Evolutionary conservation across 1,139 yeast genomes (phyloP).

Genomic region (Yamadazyma taylorii): DNA sequence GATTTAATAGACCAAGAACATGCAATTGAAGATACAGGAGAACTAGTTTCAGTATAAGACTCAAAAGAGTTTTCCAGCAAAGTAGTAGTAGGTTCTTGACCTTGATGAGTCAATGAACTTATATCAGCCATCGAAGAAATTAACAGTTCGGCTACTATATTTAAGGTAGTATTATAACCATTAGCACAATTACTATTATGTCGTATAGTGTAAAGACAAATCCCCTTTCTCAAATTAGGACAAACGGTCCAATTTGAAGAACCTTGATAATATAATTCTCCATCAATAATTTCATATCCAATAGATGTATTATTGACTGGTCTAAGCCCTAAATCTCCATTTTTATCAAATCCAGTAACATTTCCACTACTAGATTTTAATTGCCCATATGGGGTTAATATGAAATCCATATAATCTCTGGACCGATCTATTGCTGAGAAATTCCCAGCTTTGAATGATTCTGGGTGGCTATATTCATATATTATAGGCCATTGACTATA

Average conservation of each 20-base stretch:
- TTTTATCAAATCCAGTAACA: conserved; percentile 9
- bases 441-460: conserved; percentile 11
- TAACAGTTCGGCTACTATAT: conserved; percentile 4
- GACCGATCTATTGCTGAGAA: conserved; percentile 4
- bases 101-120: conserved; percentile 1
- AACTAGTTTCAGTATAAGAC: conserved; percentile 2
- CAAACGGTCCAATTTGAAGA: conserved; percentile 12
- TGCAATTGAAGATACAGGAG: conserved; percentile 2
- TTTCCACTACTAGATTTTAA: conserved; percentile 4
- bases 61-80: conserved; percentile 10
- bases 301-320: conserved; percentile 2
- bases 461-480: conserved; percentile 7
- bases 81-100: conserved; percentile 5
- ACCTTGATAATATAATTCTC: conserved; percentile 7
- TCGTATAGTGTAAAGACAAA: conserved; percentile 6
- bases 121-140: background rate
- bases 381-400: conserved; percentile 13
- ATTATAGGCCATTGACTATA: conserved; percentile 12
- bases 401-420: conserved; percentile 7
- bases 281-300: conserved; percentile 10
- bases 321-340: conserved; percentile 10
- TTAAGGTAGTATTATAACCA: conserved; percentile 8
- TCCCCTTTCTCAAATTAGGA: conserved; percentile 6
- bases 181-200: conserved; percentile 8
- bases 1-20: conserved; percentile 1